These are phyloP conservation scores for Scenedesmus sp. DNA, from an alignment of 163 green algal species.

Conservation along the genomic window DNA sequence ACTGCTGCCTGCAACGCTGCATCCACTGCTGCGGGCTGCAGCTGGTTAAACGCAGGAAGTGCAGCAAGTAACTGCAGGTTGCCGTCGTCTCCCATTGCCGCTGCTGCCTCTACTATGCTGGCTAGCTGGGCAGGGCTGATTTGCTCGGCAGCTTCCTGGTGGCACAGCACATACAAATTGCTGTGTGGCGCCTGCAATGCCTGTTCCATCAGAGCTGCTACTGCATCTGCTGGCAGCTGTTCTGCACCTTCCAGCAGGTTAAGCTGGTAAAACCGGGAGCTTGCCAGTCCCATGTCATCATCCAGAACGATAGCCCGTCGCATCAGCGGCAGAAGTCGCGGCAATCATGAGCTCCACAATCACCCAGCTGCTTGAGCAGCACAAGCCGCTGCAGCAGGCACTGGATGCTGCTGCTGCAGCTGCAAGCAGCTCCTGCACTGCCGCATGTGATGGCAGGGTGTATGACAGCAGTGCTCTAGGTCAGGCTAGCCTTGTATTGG, in stretches of 20 bases:
- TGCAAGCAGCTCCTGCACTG: too few relatives aligned
- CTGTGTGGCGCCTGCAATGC: too few relatives aligned
- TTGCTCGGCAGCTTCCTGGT: not conserved
- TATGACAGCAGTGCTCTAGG: too few relatives aligned
- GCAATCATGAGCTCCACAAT: too few relatives aligned
- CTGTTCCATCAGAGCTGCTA: not conserved
- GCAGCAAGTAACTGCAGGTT: not conserved
- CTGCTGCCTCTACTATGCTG: not conserved
- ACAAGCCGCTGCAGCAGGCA: too few relatives aligned
- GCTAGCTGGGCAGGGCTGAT: not conserved
- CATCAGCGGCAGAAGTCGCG: too few relatives aligned
- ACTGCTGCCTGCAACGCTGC: not conserved
- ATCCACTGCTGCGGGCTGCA: not conserved
- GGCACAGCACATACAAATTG: not conserved
- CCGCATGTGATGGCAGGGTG: too few relatives aligned
- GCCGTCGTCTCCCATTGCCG: not conserved
- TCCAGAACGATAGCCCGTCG: not conserved
- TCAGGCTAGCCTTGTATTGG: too few relatives aligned
- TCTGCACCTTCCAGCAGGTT: not conserved
- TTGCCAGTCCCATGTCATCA: not conserved
- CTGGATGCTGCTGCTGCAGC: too few relatives aligned
- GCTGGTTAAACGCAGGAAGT: not conserved
- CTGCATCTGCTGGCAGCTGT: not conserved
- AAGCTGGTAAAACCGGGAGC: not conserved
- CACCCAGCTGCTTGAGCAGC: too few relatives aligned